Evolutionary conservation across 2,329 filamentous ascomycete genomes (phyloP).

Genomic region (Periconia sp.): DNA sequence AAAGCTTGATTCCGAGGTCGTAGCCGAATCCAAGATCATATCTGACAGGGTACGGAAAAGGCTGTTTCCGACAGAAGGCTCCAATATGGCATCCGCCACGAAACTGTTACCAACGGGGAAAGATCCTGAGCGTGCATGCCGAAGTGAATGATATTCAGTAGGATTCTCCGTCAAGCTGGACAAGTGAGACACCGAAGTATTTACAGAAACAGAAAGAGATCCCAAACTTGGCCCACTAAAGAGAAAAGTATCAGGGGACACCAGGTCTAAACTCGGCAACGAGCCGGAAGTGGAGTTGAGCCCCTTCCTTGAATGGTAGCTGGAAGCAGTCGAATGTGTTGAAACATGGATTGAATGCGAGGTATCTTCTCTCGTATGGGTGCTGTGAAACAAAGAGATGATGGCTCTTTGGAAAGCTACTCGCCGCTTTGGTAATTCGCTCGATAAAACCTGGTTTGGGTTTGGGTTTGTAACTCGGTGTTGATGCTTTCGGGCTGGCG

Average conservation of each 20-base stretch:
- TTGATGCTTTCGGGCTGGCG: slow-evolving; percentile 12
- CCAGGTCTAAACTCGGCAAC: slow-evolving; percentile 32
- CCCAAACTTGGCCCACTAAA: slow-evolving; percentile 37
- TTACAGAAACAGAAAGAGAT: slow-evolving; percentile 23
- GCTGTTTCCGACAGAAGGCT: slow-evolving; percentile 20
- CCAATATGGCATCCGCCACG: slow-evolving; percentile 22
- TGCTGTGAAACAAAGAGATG: slow-evolving; percentile 27
- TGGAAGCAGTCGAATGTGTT: slow-evolving; percentile 22
- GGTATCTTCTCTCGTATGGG: slow-evolving; percentile 1
- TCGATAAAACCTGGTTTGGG: slow-evolving; percentile 9
- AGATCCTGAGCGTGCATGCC: slow-evolving; percentile 20
- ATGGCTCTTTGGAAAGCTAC: slow-evolving; percentile 30
- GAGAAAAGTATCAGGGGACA: slow-evolving; percentile 33
- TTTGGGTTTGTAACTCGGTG: background rate
- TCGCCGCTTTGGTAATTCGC: slow-evolving; percentile 17
- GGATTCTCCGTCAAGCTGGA: slow-evolving; percentile 18
- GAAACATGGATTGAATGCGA: slow-evolving; percentile 4
- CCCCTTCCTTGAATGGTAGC: slow-evolving; percentile 16
- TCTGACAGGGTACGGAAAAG: slow-evolving; percentile 29
- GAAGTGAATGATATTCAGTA: slow-evolving; percentile 12
- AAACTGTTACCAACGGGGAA: slow-evolving; percentile 24
- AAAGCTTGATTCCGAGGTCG: slow-evolving; percentile 9
- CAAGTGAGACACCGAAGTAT: slow-evolving; percentile 19
- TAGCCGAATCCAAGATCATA: slow-evolving; percentile 15
- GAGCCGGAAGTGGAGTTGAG: slow-evolving; percentile 20